Evolutionary conservation across 2,329 filamentous ascomycete species (phyloP).

Genomic region (Nigrospora osmanthi): DNA sequence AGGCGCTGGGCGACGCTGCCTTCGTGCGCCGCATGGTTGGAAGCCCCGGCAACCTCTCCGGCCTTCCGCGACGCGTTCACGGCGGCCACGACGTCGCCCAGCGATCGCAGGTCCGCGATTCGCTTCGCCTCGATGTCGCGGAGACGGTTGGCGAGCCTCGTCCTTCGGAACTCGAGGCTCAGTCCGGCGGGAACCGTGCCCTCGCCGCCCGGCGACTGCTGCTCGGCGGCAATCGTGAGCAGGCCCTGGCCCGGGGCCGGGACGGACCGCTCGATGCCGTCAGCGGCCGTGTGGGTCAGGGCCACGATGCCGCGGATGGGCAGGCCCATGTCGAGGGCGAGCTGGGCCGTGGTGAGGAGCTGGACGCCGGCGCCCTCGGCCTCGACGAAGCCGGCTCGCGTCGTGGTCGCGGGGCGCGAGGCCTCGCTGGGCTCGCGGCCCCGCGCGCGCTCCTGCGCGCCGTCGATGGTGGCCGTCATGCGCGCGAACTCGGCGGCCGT

Average conservation of each 20-base stretch:
- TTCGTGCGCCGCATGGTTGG: neutral
- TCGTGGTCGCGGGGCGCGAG: slow-evolving; percentile 23
- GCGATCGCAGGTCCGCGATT: slow-evolving; percentile 5
- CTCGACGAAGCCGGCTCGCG: slow-evolving; percentile 27
- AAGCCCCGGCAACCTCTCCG: neutral
- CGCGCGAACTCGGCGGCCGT: slow-evolving; percentile 21
- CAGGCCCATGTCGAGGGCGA: slow-evolving; percentile 25
- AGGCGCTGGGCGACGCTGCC: slow-evolving; percentile 1
- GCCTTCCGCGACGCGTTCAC: neutral
- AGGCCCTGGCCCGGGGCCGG: slow-evolving; percentile 29
- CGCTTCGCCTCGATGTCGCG: slow-evolving; percentile 10
- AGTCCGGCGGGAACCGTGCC: slow-evolving; percentile 16
- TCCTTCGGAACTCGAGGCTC: slow-evolving; percentile 17
- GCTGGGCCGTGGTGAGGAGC: slow-evolving; percentile 20
- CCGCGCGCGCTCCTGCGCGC: slow-evolving; percentile 15
- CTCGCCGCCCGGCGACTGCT: slow-evolving; percentile 8
- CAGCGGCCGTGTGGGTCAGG: slow-evolving; percentile 20
- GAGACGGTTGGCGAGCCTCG: slow-evolving; percentile 12
- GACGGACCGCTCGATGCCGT: slow-evolving; percentile 25
- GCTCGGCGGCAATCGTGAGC: slow-evolving; percentile 19
- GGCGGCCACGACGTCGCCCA: neutral
- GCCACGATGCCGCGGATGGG: slow-evolving; percentile 26
- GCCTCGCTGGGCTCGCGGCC: slow-evolving; percentile 23
- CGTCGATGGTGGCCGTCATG: slow-evolving; percentile 27
- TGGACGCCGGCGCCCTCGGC: slow-evolving; percentile 26